Evolutionary conservation across 2,329 filamentous ascomycete species (phyloP), one percentile per base, ranked within the genome.

Genomic region (Aureobasidium sp.): DNA sequence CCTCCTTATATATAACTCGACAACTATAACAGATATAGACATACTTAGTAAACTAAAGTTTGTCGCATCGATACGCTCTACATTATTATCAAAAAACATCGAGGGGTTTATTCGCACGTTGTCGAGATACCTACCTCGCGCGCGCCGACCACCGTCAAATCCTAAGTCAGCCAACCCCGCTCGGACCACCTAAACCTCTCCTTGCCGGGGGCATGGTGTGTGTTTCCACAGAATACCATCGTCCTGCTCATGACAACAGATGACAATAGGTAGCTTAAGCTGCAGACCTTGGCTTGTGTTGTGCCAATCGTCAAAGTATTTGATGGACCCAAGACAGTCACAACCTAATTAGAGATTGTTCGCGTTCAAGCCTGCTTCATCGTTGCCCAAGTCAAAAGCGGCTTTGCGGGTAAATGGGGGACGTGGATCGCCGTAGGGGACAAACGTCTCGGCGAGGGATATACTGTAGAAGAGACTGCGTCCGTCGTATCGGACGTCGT

Each of bases 201-300:
- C 20, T 45, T 45, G 8, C 38, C 15, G 15, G 38, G 38, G 38
- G 8, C 15, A 40, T 40, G 15, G 38, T 40, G 89, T 92, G 77
- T 93, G 90, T 73, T 92, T 93, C 84, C 90, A 91, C 47, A 87
- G 87, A 65, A 91, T 88, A 4, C 90, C 90, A 29, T 83, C 87
- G 70, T 93, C 90, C 76, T 92, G 90, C 73, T 93, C 90, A 73
- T 93, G 90, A 58, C 92, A 84, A 72, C 90, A 92, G 43, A 93
- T 81, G 16, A 89, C 86, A 67, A 92, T 92, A n/a, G 89, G 85
- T 81, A 91, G 85, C 1, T 83, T 78, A 2, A 87, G 73, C 0
- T 87, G 83, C 20, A 85, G 82, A 23, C 90, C 90, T 66, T 89
- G 87, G 71, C 87, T 85, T 67, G 90, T 85, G 18, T 84, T 84